phyloP scores from a whole-genome alignment of 2,329 filamentous ascomycete genomes.

The Didymella sp. region DNA sequence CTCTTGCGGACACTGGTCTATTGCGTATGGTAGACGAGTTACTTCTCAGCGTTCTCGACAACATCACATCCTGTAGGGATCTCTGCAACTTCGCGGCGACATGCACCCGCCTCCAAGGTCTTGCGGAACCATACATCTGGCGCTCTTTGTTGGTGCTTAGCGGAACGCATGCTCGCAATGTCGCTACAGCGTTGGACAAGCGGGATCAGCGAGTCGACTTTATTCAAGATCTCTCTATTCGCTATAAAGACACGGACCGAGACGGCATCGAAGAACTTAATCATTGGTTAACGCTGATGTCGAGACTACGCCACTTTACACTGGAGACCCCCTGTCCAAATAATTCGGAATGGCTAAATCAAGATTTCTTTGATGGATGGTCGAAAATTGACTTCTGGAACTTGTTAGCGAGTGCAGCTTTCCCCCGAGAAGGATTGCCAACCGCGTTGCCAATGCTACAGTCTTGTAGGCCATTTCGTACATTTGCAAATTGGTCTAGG shows the following conservation, averaged over 20 bases:
- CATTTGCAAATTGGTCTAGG: background rate
- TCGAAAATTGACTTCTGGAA: constrained; percentile 44
- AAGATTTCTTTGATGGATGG: constrained; percentile 34
- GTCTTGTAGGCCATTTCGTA: constrained; percentile 35
- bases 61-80: constrained; percentile 31
- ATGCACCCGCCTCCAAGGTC: constrained; percentile 38
- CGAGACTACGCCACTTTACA: constrained; percentile 39
- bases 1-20: constrained; percentile 27
- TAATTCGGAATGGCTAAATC: constrained; percentile 39
- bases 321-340: constrained; percentile 48
- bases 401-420: constrained; percentile 37
- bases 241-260: constrained; percentile 32
- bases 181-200: constrained; percentile 34
- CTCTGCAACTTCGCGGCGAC: constrained; percentile 42
- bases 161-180: constrained; percentile 34
- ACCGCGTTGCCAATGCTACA: constrained; percentile 38
- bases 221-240: constrained; percentile 41
- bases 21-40: constrained; percentile 46
- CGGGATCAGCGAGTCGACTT: constrained; percentile 33
- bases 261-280: constrained; percentile 43
- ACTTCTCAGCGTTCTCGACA: constrained; percentile 44
- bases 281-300: constrained; percentile 36
- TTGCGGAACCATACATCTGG: constrained; percentile 47
- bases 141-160: constrained; percentile 36
- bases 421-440: constrained; percentile 24